Evolutionary conservation across 108 stramenopile genomes (phyloP), one percentile per base, ranked within the genome.

Genomic region (Licmophora abbreviata): DNA sequence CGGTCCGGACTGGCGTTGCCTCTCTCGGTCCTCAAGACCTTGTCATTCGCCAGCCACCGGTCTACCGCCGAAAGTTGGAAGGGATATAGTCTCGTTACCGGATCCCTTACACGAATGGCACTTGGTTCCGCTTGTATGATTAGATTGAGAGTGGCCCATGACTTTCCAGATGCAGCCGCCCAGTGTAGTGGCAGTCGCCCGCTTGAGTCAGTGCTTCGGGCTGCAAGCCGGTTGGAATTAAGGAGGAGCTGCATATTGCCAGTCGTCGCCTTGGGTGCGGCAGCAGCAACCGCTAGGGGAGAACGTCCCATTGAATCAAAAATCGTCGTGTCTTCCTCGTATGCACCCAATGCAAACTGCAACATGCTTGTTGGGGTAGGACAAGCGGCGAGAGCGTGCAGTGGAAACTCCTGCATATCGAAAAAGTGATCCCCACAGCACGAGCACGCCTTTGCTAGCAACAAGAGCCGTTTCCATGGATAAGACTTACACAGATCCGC

Each of bases 381-480:
- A 17, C 20, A n/a, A 8, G 15, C 20, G 12, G 22, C 43, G 22
- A 44, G 15, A 21, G 43, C 17, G 43, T 44, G 43, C 8, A 44
- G 17, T 18, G 43, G 43, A n/a, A 44, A 44, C 8, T 44, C 22
- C 43, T 8, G 20, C 15, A 44, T 17, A 21, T 44, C 17, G 9
- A 8, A 44, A n/a, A 21, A n/a, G 8, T 17, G 20, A 8, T 21
- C 43, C n/a, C n/a, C n/a, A n/a, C n/a, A n/a, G n/a, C n/a, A n/a
- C n/a, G n/a, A n/a, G 17, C 8, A 44, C 8, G 29, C 47, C 30
- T 58, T 18, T 25, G 35, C 58, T 2, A 67, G 18, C 15, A 29
- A 34, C 46, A 67, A 42, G 32, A 60, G 37, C 29, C 59, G 43
- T 32, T 48, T 60, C 66, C 66, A 67, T 1, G 33, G n/a, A n/a